Evolutionary conservation across 257 asterid species (phyloP), one percentile per base, ranked within the genome.

Genomic region (Primulina eburnea): DNA sequence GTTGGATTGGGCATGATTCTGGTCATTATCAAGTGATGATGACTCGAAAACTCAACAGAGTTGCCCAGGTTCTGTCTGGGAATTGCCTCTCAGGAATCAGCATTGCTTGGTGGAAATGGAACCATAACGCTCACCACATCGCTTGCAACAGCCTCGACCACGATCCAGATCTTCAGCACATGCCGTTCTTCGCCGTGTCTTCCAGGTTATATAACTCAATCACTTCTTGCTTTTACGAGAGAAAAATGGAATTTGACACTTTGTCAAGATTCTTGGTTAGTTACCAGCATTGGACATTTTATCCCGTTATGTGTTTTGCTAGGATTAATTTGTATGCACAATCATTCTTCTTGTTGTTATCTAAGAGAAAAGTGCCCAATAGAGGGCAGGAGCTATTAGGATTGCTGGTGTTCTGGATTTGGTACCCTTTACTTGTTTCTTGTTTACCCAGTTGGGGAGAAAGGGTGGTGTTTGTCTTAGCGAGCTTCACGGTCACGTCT

Each of bases 1-100:
- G 98, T 6, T 92, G 98, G 98, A 38, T 92, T 24, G 98, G 96
- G 20, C 98, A 92, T 53, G 98, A 92, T 78, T 88, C 98, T 0
- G 96, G 96, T 32, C 97, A 90, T 73, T 85, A 90, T 58, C 86
- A 85, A 66, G 72, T 88, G 4, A 88, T 90, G 97, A 24, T 65
- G 26, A 80, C 85, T 0, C 84, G 77, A 0, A 72, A 65, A 8
- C 29, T 77, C 4, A 90, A 81, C 74, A 64, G 96, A 61, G 79
- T 84, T 64, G 87, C 79, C 0, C 96, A 88, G 58, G 56, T 89
- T 28, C 74, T 92, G 0, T 67, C 96, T 0, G 98, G 94, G 18
- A 92, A 89, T 69, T 83, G 85, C 43, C 86, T 92, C 50, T 82
- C 96, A 11, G 98, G 98, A 28, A 88, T 92, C 43, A 86, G 97